Evolutionary conservation across 129 eudicot genomes (phyloP).

Genomic region (Oenanthe sinensis): DNA sequence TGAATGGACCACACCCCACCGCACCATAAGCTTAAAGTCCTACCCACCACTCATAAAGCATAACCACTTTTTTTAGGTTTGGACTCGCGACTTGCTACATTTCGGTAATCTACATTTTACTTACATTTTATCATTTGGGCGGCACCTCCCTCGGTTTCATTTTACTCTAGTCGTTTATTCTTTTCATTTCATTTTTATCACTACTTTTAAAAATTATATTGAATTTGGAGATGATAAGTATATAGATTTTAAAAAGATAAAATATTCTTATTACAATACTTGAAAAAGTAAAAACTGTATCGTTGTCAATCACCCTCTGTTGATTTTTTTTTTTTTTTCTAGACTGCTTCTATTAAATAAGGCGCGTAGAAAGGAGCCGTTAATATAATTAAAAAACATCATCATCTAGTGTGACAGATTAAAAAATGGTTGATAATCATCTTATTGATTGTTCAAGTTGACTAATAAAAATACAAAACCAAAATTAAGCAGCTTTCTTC

Average conservation of each 20-base stretch:
- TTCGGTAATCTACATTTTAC: constrained; percentile 3
- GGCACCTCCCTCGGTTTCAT: not conserved
- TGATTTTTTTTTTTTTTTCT: too few species aligned
- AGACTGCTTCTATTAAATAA: not conserved
- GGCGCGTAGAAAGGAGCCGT: constrained; percentile 2
- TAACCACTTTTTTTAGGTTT: not conserved
- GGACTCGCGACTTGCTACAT: not conserved
- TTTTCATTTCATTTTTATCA: too few species aligned
- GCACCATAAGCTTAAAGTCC: not conserved
- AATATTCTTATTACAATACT: too few species aligned
- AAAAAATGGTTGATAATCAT: not conserved
- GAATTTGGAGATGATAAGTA: too few species aligned
- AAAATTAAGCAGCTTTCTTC: not conserved
- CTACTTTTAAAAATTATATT: too few species aligned
- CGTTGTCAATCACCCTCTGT: not conserved
- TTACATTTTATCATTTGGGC: not conserved
- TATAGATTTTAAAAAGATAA: too few species aligned
- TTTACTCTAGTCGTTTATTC: too few species aligned
- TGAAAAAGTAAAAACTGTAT: too few species aligned
- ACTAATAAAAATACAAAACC: not conserved
- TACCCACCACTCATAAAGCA: not conserved
- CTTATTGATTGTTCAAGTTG: not conserved
- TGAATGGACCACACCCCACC: constrained; percentile 3
- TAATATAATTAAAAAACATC: not conserved
- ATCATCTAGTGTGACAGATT: not conserved